Base-by-base conservation (phyloP, 306 rosid genomes). In the Psophocarpus tetragonolobus region DNA sequence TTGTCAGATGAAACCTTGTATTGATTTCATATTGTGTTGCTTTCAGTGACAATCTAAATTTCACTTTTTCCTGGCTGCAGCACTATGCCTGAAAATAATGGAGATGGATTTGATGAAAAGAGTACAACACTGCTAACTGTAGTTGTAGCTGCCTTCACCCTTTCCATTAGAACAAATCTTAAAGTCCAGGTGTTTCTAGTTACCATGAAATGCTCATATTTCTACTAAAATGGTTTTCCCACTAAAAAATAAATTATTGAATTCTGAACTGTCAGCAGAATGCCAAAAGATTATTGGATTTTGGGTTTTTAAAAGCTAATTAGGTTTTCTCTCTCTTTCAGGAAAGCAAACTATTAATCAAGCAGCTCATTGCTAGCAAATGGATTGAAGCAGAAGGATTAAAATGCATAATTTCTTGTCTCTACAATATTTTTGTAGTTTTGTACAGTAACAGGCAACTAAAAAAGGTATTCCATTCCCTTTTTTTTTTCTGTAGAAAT, bases 331-430 rank as follows among this genome's bases (percentile, higher is more conserved):
- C 78, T 65, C 39, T 71, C 51, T 88, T 83, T 82, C 92, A 94
- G 98, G 87, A 84, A 68, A 87, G 91, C 68, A 73, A 69, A 27
- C 50, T 54, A 57, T 65, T 90, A 57, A 77, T 94, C 38, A 84
- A 89, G 79, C 75, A 77, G 57, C 53, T 91, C 51, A 81, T 94
- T 79, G 71, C 88, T 72, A 86, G 91, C 51, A 82, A 81, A 56
- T 84, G 96, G 92, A 77, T 91, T 82, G 87, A 87, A 76, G 78
- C 71, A 82, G 83, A 70, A 30, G 90, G 88, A 68, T 67, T 89
- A 62, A 84, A 89, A 80, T 82, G 86, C 85, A 75, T 94, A 47
- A 84, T 48, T 82, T 74, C 78, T 67, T 77, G 86, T 79, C 91
- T 91, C 65, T 74, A 89, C 86, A 90, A 89, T 74, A 84, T 85